These are phyloP conservation scores for Fusarium pininemorale DNA, from an alignment of 2,329 filamentous ascomycete species.

Conservation along the genomic window DNA sequence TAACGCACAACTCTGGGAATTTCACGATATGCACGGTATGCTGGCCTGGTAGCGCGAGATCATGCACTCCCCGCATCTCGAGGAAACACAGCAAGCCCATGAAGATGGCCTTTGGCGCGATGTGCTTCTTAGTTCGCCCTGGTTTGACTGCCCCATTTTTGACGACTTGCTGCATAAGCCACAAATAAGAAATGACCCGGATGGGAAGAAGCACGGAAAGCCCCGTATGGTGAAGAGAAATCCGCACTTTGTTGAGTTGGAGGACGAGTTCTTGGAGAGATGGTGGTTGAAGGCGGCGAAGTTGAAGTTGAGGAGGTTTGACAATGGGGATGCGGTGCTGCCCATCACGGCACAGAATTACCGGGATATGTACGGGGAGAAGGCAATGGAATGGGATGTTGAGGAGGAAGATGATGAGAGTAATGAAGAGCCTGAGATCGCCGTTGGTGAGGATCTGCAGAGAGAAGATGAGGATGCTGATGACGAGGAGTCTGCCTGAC, in stretches of 20 bases:
- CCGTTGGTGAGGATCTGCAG: not conserved
- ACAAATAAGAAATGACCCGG: not conserved
- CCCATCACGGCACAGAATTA: conserved; percentile 10
- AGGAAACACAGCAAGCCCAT: conserved; percentile 32
- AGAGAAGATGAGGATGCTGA: not conserved
- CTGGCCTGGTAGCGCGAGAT: conserved; percentile 44
- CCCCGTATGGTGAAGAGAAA: not conserved
- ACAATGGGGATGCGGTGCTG: conserved; percentile 27
- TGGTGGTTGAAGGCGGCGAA: conserved; percentile 36
- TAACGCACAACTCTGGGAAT: not conserved
- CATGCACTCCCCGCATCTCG: conserved; percentile 17
- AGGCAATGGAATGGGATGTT: conserved; percentile 5
- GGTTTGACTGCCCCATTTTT: conserved; percentile 43
- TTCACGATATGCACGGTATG: conserved; percentile 12
- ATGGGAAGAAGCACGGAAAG: not conserved
- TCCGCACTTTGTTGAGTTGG: conserved; percentile 20
- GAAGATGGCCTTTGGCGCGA: conserved; percentile 39
- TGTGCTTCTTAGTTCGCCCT: conserved; percentile 38
- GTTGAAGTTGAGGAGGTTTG: conserved; percentile 34
- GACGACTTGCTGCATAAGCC: conserved; percentile 9
- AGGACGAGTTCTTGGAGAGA: conserved; percentile 36
- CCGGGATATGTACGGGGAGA: not conserved
- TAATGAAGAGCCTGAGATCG: not conserved
- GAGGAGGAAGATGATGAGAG: not conserved
- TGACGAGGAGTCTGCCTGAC: not conserved